Base-by-base conservation (phyloP, 1,284 basidiomycete species). In the Boletus semigastroideus region DNA sequence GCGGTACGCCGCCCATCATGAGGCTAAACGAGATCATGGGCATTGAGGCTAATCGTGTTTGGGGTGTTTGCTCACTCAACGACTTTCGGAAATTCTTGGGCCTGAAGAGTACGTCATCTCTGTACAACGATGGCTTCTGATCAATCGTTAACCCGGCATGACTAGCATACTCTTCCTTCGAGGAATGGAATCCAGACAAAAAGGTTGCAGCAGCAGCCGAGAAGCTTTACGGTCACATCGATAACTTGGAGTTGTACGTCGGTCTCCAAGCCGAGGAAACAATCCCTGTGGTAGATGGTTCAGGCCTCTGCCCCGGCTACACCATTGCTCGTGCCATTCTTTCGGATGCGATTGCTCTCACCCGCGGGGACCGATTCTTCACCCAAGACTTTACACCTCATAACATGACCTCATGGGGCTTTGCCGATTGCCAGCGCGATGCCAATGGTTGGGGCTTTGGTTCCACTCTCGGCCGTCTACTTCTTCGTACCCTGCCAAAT, bases 301-400 rank as follows among this genome's bases (percentile, higher is more conserved):
- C 89, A 48, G 92, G 92, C 53, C 78, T 91, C 48, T 91, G 90
- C 69, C 89, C 90, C 54, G 81, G 86, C 11, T 93, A 90, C 70
- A 94, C 93, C 9, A 84, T 92, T 63, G 87, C 86, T 60, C 83
- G 92, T 37, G 92, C 91, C 14, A 95, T 95, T 61, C 81, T 95
- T 36, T 83, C 85, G 58, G 92, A 94, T 64, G 92, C 91, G n/a
- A 88, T 91, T 50, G 85, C 89, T 5, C 80, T 94, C 46, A 90
- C 87, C 42, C 86, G 92, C 52, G 84, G 90, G 27, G 91, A 94
- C 62, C 79, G 92, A 43, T 90, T 86, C 78, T 90, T 84, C 72
- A 94, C 90, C 1, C 76, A 85, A 33, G 92, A 94, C 65, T 89
- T 83, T 66, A 93, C 89, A 0, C 84, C 90, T 1, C 81, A 77